Percentiles rank a stretch among this genome's conserved stretches.
Conservation (phyloP, 768 basidiomycete species). For the Tulasnella sp. region DNA sequence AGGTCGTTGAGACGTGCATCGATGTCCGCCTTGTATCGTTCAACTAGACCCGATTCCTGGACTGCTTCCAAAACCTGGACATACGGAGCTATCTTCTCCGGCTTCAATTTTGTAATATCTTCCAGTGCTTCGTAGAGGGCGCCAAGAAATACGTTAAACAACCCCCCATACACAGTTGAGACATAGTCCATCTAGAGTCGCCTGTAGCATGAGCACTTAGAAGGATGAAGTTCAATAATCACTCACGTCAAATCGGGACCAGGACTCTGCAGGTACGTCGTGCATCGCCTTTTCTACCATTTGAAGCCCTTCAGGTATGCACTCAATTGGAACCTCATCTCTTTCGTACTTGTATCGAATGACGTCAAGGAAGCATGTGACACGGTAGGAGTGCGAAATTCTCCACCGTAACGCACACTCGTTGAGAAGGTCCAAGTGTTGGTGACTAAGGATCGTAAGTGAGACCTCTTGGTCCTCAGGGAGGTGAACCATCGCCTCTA, state of each 20-base stretch:
- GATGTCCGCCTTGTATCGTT: constrained; percentile 70
- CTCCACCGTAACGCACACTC: constrained; percentile 90
- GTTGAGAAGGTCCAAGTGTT: constrained; percentile 77
- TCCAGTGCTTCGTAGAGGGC: constrained; percentile 82
- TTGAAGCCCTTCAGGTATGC: constrained; percentile 83
- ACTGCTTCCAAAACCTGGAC: constrained; percentile 67
- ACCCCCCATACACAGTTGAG: constrained; percentile 58
- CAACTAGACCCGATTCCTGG: constrained; percentile 63
- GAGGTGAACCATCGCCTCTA: constrained; percentile 77
- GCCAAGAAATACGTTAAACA: constrained; percentile 85
- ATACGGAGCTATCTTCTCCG: constrained; percentile 60
- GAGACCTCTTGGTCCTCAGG: constrained; percentile 83
- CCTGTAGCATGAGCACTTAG: background rate
- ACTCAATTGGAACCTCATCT: constrained; percentile 88
- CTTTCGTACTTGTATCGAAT: constrained; percentile 84
- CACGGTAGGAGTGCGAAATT: constrained; percentile 72
- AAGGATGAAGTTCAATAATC: constrained; percentile 1
- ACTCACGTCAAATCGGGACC: constrained; percentile 81
- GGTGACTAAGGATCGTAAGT: constrained; percentile 75
- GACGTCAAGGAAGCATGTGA: constrained; percentile 74
- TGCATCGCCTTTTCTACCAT: constrained; percentile 64
- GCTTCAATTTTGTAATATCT: constrained; percentile 65
- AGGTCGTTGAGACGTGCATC: constrained; percentile 62
- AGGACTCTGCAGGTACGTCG: constrained; percentile 67
- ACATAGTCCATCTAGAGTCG: constrained; percentile 59